Base-by-base conservation (phyloP, 306 rosid genomes). In the Cicer yamashitae region DNA sequence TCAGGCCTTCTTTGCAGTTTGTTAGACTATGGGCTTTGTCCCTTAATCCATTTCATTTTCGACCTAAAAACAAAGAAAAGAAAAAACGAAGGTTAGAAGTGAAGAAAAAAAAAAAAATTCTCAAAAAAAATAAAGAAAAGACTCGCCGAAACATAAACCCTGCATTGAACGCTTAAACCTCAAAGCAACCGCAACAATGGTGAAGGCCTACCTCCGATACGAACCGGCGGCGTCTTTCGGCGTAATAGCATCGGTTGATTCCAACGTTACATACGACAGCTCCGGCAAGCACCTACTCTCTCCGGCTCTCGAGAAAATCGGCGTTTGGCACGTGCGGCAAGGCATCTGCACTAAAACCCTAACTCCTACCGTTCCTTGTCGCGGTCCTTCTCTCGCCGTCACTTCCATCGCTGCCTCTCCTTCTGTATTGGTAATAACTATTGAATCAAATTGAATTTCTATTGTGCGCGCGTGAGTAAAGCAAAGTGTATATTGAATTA, bases 301-400 rank as follows among this genome's bases (percentile, higher is more conserved):
- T 75, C 97, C 97, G 44, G 98, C 96, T 2, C 91, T 94, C 48
- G 98, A 90, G 76, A 90, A 87, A 41, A 79, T 94, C 41, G 88
- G 87, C 50, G 86, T 91, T 6, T 94, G 97, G 97, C 90, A 90
- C 81, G 96, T 91, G 47, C 94, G 98, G 1, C 97, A 91, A 59
- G 97, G 98, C 73, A 38, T 90, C 73, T 90, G 96, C 81, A 81
- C 88, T 70, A 91, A 89, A 82, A 88, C 88, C 81, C 89, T 94
- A 73, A 74, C 79, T 10, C 97, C 96, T 52, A 64, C 89, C 10
- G 38, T 78, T 44, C 52, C 82, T 14, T 83, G 88, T 12, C 83
- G 46, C 0, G 97, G 93, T 13, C 87, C 87, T 39, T 85, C 97
- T 51, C 83, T 84, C 25, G 83, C 90, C 25, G 96, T 94, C 75